Evolutionary conservation across 805 yeast genomes (phyloP), one percentile per base, ranked within the genome.

Genomic region (Myxozyma kluyveri): DNA sequence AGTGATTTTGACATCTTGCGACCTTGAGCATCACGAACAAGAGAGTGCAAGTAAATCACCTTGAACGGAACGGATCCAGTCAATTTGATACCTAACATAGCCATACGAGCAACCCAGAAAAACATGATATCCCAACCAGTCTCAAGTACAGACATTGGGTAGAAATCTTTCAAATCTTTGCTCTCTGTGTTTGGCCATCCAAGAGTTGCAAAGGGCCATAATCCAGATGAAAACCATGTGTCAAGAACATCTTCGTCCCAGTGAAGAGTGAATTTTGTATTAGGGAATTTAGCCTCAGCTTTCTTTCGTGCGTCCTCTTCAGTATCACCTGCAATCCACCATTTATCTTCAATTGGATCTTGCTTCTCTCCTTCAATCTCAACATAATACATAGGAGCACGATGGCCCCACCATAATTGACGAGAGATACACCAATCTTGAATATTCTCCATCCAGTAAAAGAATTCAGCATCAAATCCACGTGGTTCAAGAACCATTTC

Each of bases 361-460:
- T 78, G 83, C 56, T 72, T 72, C 40, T 68, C 65, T 52, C 91
- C 95, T 65, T 88, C 95, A 51, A 91, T 74, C 49, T 78, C 75
- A 55, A 89, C 88, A 62, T 88, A 87, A 74, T 93, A 93, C 39
- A 87, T 96, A 24, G 99, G 99, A 72, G 96, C 87, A 74, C 98
- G 83, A 75, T 93, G 99, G 61, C 99, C 99, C 95, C 95, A 86
- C 95, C 95, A 87, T 49, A 81, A 69, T 71, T 81, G 86, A 73
- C 99, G 86, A 19, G 98, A 93, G 59, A 93, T 88, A 82, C 99
- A 93, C 99, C 99, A 93, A 74, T 93, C 99, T 75, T 93, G 97
- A 61, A 90, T 86, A 72, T 88, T 87, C 67, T 84, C 93, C 71
- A 91, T 75, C 99, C 99, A 93, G 69, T 83, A 87, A 83, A 84